Conservation (phyloP, 257 asterid genomes). For the Agastache rugosa region DNA sequence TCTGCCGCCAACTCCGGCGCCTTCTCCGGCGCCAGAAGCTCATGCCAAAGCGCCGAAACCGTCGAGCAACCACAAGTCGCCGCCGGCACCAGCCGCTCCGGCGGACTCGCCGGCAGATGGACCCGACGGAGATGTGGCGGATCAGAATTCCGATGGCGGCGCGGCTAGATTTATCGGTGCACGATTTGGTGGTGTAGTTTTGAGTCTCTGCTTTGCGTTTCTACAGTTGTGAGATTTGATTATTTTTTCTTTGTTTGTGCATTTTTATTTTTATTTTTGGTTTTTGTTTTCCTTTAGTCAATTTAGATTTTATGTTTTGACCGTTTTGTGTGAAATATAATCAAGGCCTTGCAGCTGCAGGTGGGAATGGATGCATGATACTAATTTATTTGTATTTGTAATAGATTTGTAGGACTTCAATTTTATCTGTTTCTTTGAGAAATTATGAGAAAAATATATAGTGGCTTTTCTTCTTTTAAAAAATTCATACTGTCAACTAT, state of each 20-base stretch:
- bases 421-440: background rate
- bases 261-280: background rate
- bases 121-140: conserved; percentile 43
- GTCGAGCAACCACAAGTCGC: conserved; percentile 35
- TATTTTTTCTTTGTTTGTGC: background rate
- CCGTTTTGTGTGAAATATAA: conserved; percentile 19
- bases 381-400: conserved; percentile 5
- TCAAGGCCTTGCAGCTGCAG: background rate
- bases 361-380: background rate
- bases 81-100: conserved; percentile 39
- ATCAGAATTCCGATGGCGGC: conserved; percentile 21
- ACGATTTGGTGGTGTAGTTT: conserved; percentile 19
- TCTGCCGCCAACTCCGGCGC: conserved; percentile 42
- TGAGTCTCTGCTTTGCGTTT: conserved; percentile 35
- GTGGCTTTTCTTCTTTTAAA: background rate
- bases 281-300: background rate
- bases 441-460: background rate
- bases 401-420: conserved; percentile 1
- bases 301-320: background rate
- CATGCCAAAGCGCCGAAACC: conserved; percentile 32
- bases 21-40: conserved; percentile 38
- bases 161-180: conserved; percentile 22
- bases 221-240: conserved; percentile 30
- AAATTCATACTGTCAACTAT: background rate
- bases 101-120: conserved; percentile 42